Percentiles rank a stretch among this genome's conserved stretches.
phyloP scores from a whole-genome alignment of 495 filamentous ascomycete genomes.

The Entonaema liquescens region DNA sequence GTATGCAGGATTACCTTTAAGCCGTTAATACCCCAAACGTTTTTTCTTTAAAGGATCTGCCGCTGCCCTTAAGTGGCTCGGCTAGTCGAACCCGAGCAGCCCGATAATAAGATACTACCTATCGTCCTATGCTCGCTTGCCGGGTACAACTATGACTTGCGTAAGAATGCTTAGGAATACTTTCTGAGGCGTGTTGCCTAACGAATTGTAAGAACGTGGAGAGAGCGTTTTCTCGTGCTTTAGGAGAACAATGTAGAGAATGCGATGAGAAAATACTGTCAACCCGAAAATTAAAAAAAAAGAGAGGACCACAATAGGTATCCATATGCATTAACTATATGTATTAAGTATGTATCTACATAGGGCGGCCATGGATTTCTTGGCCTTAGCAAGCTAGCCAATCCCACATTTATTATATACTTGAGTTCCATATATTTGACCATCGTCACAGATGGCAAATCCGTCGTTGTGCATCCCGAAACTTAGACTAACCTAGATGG shows the following conservation, averaged over 20 bases:
- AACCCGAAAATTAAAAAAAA: constrained; percentile 13
- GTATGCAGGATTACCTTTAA: constrained; percentile 38
- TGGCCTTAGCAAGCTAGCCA: constrained; percentile 24
- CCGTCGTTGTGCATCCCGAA: constrained; percentile 31
- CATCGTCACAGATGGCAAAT: constrained; percentile 26
- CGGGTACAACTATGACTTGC: constrained; percentile 2
- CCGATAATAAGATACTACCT: constrained; percentile 10
- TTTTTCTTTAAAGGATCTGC: constrained; percentile 15
- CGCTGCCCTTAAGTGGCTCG: constrained; percentile 38
- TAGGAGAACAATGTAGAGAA: neutral
- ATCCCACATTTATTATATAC: constrained; percentile 24
- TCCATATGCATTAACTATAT: neutral
- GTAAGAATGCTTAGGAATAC: neutral
- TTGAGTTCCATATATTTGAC: constrained; percentile 26
- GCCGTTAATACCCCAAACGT: constrained; percentile 42
- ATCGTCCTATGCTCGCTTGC: constrained; percentile 6
- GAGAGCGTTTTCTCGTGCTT: neutral
- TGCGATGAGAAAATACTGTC: neutral
- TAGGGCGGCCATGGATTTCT: constrained; percentile 18
- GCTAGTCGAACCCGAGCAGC: constrained; percentile 32
- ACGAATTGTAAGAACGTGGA: neutral
- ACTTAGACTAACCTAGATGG: constrained; percentile 37
- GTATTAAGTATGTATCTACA: neutral
- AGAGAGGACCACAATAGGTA: neutral
- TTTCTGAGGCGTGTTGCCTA: neutral